A percentile compares a stretch with the other conserved stretches of the same genome.
Evolutionary conservation across 441 rosid species (phyloP).

Genomic region (Eruca vesicaria): DNA sequence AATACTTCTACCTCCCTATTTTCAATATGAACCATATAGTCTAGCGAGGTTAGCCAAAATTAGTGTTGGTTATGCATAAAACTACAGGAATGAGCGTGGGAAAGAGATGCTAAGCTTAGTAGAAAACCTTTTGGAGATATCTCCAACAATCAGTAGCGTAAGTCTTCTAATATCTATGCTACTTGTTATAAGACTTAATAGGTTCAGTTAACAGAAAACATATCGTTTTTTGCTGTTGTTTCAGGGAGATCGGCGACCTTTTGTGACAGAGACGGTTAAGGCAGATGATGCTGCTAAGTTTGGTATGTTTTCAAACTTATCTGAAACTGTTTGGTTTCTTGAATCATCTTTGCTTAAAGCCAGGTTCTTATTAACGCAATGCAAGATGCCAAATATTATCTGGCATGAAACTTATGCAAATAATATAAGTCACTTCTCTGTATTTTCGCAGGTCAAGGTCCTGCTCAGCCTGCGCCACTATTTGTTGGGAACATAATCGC

Average conservation of each 20-base stretch:
- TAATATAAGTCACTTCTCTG: not conserved
- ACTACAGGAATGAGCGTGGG: constrained; percentile 80
- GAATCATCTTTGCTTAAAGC: not conserved
- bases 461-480: constrained; percentile 83
- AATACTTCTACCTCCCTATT: not conserved
- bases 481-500: constrained; percentile 85
- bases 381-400: not conserved
- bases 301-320: constrained; percentile 45
- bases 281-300: constrained; percentile 90
- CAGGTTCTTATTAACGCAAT: not conserved
- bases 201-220: not conserved
- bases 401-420: not conserved
- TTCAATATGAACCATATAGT: not conserved
- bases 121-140: constrained; percentile 72
- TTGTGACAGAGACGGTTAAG: constrained; percentile 93
- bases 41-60: not conserved
- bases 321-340: not conserved
- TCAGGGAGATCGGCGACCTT: constrained; percentile 84
- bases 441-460: constrained; percentile 68
- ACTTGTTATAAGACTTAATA: not conserved
- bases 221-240: not conserved
- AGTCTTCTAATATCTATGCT: constrained; percentile 24
- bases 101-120: constrained; percentile 86
- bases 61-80: constrained; percentile 17
- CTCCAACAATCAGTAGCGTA: constrained; percentile 83